phyloP scores from a whole-genome alignment of 331 rosid species.

The Erythrophleum ivorense region DNA sequence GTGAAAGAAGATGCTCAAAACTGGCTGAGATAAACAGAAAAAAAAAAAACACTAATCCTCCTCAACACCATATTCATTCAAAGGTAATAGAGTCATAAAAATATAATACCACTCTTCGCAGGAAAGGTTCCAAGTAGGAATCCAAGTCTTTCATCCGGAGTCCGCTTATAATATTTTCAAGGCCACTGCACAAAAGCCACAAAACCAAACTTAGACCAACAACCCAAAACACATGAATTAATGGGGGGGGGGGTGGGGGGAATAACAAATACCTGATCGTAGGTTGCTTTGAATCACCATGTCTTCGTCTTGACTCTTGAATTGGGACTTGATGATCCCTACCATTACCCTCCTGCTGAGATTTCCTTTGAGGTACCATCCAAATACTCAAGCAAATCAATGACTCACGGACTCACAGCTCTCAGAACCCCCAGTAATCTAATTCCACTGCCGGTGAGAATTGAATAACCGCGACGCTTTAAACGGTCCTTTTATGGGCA shows the following conservation, averaged over 20 bases:
- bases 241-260: too few relatives aligned
- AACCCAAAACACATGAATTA: neutral
- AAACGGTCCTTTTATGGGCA: neutral
- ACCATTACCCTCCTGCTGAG: slow-evolving; percentile 21
- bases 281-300: slow-evolving; percentile 38
- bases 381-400: slow-evolving; percentile 26
- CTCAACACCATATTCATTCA: neutral
- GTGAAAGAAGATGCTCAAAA: slow-evolving; percentile 34
- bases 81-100: slow-evolving; percentile 9
- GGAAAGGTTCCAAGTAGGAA: slow-evolving; percentile 48
- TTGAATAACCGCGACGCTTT: neutral
- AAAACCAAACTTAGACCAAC: slow-evolving; percentile 24
- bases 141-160: slow-evolving; percentile 4
- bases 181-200: slow-evolving; percentile 56
- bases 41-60: neutral
- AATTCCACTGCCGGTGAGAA: neutral
- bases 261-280: slow-evolving; percentile 31
- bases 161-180: slow-evolving; percentile 37
- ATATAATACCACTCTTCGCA: slow-evolving; percentile 61
- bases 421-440: slow-evolving; percentile 8
- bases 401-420: neutral
- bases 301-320: slow-evolving; percentile 37
- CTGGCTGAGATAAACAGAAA: slow-evolving; percentile 27
- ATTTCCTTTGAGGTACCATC: slow-evolving; percentile 58
- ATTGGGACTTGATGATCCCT: slow-evolving; percentile 33